Percentiles rank a stretch among this genome's conserved stretches.
These are phyloP conservation scores for Scheffersomyces titani DNA, from an alignment of 1,139 yeast species.

Conservation along the genomic window DNA sequence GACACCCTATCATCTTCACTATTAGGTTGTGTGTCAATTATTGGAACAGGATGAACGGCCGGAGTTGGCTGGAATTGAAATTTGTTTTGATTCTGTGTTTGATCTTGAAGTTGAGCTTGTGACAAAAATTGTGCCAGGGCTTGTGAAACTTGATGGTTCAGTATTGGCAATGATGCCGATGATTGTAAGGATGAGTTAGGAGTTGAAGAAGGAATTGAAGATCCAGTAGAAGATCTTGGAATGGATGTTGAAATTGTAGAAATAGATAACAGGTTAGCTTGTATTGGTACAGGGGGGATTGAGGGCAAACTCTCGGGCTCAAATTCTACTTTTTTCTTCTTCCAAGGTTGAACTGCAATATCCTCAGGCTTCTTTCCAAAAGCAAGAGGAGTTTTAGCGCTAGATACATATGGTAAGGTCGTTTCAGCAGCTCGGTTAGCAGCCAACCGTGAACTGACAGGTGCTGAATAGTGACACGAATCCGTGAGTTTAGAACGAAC, in stretches of 20 bases:
- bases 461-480: conserved; percentile 26
- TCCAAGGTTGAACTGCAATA: neutral
- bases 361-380: conserved; percentile 4
- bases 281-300: neutral
- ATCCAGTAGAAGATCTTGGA: neutral
- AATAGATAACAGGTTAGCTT: neutral
- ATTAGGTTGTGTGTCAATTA: neutral
- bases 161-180: neutral
- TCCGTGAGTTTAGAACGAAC: conserved; percentile 18
- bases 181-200: neutral
- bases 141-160: neutral
- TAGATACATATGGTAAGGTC: conserved; percentile 22
- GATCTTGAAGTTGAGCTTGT: neutral
- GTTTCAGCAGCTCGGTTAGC: conserved; percentile 6
- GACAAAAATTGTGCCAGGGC: neutral
- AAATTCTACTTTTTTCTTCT: neutral
- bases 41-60: neutral
- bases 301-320: neutral
- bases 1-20: conserved; percentile 1
- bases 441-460: neutral
- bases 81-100: neutral
- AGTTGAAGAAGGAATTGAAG: neutral
- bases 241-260: neutral
- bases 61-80: neutral
- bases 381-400: conserved; percentile 28